These are phyloP conservation scores for Mycena chlorophos DNA, from an alignment of 768 basidiomycete genomes.

Conservation along the genomic window DNA sequence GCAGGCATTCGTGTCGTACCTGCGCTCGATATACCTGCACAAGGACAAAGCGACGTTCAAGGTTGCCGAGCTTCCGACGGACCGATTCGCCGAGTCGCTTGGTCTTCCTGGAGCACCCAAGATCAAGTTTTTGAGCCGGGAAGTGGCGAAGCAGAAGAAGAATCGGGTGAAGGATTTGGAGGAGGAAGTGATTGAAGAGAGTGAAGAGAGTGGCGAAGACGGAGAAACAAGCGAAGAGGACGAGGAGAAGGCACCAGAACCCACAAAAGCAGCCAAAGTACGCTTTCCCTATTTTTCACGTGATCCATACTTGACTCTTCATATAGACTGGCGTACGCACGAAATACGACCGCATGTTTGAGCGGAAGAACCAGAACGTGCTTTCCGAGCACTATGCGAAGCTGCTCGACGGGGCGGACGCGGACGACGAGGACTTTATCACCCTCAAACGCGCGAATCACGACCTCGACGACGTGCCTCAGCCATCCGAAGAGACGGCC, in stretches of 20 bases:
- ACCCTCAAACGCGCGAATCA: constrained; percentile 92
- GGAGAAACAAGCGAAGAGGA: constrained; percentile 24
- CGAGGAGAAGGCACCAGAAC: constrained; percentile 25
- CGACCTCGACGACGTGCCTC: constrained; percentile 44
- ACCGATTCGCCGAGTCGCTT: constrained; percentile 83
- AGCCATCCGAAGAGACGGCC: constrained; percentile 27
- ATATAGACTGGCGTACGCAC: constrained; percentile 63
- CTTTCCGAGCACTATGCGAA: constrained; percentile 88
- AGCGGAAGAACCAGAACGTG: constrained; percentile 91
- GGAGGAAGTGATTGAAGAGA: constrained; percentile 25
- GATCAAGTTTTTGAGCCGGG: constrained; percentile 79
- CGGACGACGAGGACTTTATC: constrained; percentile 73
- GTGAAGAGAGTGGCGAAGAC: constrained; percentile 23
- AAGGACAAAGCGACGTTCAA: constrained; percentile 95
- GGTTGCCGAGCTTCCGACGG: constrained; percentile 74
- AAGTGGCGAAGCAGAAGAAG: constrained; percentile 73
- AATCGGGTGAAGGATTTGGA: constrained; percentile 59
- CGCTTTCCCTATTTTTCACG: constrained; percentile 10
- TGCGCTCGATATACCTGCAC: constrained; percentile 89
- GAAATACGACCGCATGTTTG: constrained; percentile 98
- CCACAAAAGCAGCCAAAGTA: constrained; percentile 43
- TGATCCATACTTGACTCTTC: neutral
- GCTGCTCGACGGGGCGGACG: constrained; percentile 62
- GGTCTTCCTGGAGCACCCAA: constrained; percentile 94
- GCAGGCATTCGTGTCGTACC: constrained; percentile 94